phyloP scores from a whole-genome alignment of 495 filamentous ascomycete species.

The Cercophora scortea region DNA sequence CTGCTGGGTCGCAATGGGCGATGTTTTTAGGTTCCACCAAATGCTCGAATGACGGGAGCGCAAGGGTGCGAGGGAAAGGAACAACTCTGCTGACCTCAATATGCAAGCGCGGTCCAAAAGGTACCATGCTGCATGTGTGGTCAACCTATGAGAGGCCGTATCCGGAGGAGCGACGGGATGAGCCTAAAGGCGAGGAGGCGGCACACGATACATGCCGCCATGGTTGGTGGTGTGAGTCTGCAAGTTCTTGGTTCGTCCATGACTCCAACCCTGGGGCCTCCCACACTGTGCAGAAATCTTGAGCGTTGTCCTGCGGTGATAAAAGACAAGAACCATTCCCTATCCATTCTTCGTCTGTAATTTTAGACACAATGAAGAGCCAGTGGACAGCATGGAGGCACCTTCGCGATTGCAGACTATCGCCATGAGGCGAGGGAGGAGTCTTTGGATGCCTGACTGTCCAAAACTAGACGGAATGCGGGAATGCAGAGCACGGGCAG shows the following conservation, averaged over 20 bases:
- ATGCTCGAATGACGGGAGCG: neutral
- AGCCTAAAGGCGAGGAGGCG: slow-evolving; percentile 21
- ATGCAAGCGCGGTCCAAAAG: slow-evolving; percentile 10
- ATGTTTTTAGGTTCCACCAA: neutral
- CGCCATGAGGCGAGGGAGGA: too few species aligned
- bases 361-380: too few species aligned
- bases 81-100: neutral
- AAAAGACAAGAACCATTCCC: too few species aligned
- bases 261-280: too few species aligned
- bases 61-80: neutral
- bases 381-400: too few species aligned
- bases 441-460: too few species aligned
- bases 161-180: slow-evolving; percentile 21
- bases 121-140: slow-evolving; percentile 11
- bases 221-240: neutral
- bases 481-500: slow-evolving; percentile 16
- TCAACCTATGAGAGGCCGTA: slow-evolving; percentile 6
- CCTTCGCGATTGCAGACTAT: too few species aligned
- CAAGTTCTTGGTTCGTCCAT: too few species aligned
- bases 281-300: too few species aligned
- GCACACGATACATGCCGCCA: slow-evolving; percentile 16
- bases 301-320: too few species aligned
- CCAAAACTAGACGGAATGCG: slow-evolving; percentile 4
- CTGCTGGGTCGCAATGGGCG: neutral
- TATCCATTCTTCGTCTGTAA: too few species aligned